These are phyloP conservation scores for Plantago elongata DNA, from an alignment of 257 asterid genomes.

Conservation along the genomic window DNA sequence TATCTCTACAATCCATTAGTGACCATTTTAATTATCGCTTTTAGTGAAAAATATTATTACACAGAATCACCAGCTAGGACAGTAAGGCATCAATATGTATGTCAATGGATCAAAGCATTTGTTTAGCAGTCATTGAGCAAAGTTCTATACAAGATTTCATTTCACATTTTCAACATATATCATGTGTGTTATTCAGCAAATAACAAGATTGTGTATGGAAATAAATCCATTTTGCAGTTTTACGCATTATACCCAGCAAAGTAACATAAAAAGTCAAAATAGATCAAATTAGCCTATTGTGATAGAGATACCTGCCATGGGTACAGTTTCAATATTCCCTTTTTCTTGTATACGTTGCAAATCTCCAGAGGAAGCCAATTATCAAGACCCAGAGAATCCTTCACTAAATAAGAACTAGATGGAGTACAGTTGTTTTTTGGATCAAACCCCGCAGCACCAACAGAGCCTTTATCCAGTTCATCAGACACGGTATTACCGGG, in stretches of 20 bases:
- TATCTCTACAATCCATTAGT: too few species aligned
- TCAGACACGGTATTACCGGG: slow-evolving; percentile 27
- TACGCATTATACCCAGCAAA: background rate
- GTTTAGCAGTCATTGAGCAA: too few species aligned
- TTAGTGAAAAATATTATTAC: background rate
- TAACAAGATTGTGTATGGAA: background rate
- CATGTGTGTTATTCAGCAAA: background rate
- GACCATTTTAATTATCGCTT: too few species aligned
- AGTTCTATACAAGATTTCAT: background rate
- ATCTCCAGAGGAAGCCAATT: slow-evolving; percentile 91
- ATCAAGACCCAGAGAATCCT: slow-evolving; percentile 61
- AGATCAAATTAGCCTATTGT: slow-evolving; percentile 17
- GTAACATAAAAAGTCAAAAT: slow-evolving; percentile 10
- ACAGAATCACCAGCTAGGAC: slow-evolving; percentile 2
- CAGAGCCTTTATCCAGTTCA: slow-evolving; percentile 33
- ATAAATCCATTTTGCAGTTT: background rate
- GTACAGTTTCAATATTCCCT: slow-evolving; percentile 76
- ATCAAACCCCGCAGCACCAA: slow-evolving; percentile 28
- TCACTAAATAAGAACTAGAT: slow-evolving; percentile 45
- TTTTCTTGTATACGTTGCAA: slow-evolving; percentile 71
- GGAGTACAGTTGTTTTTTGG: slow-evolving; percentile 49
- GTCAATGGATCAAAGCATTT: too few species aligned
- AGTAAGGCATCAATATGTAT: background rate
- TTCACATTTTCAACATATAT: slow-evolving; percentile 2
- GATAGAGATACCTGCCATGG: slow-evolving; percentile 76